Base-by-base conservation (phyloP, 345 rosid genomes). In the Citrus inodora region DNA sequence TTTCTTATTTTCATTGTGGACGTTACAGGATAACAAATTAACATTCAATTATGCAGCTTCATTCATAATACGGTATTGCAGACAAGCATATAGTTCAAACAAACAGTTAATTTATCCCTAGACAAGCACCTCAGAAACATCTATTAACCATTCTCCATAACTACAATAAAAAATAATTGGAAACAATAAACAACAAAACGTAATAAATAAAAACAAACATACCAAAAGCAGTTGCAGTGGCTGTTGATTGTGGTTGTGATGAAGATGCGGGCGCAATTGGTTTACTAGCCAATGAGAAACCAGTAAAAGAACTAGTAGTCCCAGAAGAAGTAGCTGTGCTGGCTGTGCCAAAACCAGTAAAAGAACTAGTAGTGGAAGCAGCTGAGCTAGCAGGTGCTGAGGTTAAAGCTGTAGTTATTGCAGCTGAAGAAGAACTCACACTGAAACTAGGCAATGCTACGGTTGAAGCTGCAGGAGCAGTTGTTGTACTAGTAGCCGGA, bases 271-370 rank as follows among this genome's bases (percentile, higher is more conserved):
- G 81, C 1, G 87, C 56, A 19, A 92, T 75, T 77, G 89, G 58
- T 64, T 78, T 88, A 38, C 82, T 75, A 6, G 95, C 73, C 80
- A 92, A 71, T 17, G 95, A 81, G 87, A 94, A 92, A 48, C 93
- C 89, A n/a, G 93, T 87, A 68, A 88, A 85, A 32, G 97, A 84
- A 80, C 89, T 80, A 27, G 86, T 73, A 79, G 84, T 84, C 74
- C 82, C 93, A 5, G 87, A 80, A 22, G 90, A 76, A 70, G 89
- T 66, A 33, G 95, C 82, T 24, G 93, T 75, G 70, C 86, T 73
- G 53, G 82, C 74, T 76, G 76, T 84, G 19, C 89, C 87, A 83
- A 91, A 87, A 68, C 94, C 88, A 40, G 84, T 70, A 80, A 87
- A 88, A 21, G 95, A 87, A 64, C 87, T 75, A 32, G 78, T 25